phyloP scores from a whole-genome alignment of 345 rosid species.

The Hibiscus trionum region DNA sequence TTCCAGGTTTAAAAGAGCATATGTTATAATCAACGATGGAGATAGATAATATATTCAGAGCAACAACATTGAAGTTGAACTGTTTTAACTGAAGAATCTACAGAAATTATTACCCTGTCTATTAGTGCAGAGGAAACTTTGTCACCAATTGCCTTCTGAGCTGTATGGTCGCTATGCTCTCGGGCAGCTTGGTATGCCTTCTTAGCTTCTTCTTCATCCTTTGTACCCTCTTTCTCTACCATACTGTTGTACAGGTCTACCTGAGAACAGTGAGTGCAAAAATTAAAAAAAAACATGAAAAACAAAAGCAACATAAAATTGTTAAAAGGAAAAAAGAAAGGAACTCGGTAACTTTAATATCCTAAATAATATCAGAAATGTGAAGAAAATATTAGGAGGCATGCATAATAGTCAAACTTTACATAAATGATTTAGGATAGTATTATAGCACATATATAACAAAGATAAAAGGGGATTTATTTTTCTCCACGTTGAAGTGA shows the following conservation, averaged over 20 bases:
- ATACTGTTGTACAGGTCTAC: slow-evolving; percentile 75
- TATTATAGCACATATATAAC: not conserved
- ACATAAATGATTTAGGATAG: not conserved
- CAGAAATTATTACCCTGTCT: slow-evolving; percentile 46
- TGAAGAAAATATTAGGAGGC: not conserved
- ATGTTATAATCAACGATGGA: not conserved
- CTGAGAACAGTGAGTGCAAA: slow-evolving; percentile 29
- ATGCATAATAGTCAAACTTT: not conserved
- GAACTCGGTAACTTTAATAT: not conserved
- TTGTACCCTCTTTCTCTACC: slow-evolving; percentile 85
- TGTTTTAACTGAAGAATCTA: not conserved
- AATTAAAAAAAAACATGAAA: not conserved
- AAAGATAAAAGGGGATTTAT: not conserved
- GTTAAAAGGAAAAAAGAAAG: not conserved
- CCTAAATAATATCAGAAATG: not conserved
- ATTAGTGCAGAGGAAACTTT: slow-evolving; percentile 77
- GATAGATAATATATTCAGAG: not conserved
- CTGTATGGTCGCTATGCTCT: slow-evolving; percentile 62
- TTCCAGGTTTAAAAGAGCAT: not conserved
- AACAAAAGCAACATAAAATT: not conserved
- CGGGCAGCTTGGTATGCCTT: slow-evolving; percentile 86
- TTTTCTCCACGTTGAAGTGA: not conserved
- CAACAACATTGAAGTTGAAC: not conserved
- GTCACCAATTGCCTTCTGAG: slow-evolving; percentile 50
- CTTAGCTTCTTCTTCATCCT: slow-evolving; percentile 68